Conservation (phyloP, 1,284 basidiomycete species). For the Trichosporon sp. region DNA sequence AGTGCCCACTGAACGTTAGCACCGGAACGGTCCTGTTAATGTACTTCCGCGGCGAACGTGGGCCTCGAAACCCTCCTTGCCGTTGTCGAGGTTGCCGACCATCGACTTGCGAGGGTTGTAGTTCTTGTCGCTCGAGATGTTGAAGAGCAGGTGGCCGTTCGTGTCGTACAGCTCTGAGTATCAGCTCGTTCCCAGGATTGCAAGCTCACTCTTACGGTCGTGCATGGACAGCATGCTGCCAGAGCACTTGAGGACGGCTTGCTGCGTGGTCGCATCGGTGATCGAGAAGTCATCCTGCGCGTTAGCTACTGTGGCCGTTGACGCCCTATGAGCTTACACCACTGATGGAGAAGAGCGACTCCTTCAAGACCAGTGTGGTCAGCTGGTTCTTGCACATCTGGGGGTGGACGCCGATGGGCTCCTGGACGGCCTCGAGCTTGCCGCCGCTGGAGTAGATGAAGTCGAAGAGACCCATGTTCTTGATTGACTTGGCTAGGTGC, state of each 20-base stretch:
- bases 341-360: constrained; percentile 28
- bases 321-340: constrained; percentile 16
- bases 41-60: neutral
- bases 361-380: constrained; percentile 42
- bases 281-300: constrained; percentile 25
- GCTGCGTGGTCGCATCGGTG: neutral
- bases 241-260: constrained; percentile 19
- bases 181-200: neutral
- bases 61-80: constrained; percentile 7
- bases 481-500: neutral
- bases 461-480: constrained; percentile 25
- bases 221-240: constrained; percentile 22
- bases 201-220: constrained; percentile 30
- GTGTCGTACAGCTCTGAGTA: constrained; percentile 24
- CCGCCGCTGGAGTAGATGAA: constrained; percentile 7
- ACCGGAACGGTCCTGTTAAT: neutral
- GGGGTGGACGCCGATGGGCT: constrained; percentile 21
- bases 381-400: constrained; percentile 16
- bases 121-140: constrained; percentile 22
- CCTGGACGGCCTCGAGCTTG: constrained; percentile 18
- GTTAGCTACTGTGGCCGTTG: neutral
- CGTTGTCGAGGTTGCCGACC: constrained; percentile 18
- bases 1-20: constrained; percentile 21
- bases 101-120: constrained; percentile 26
- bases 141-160: constrained; percentile 27